Evolutionary conservation across 148 eudicot species (phyloP).

Genomic region (Fagopyrum tataricum): DNA sequence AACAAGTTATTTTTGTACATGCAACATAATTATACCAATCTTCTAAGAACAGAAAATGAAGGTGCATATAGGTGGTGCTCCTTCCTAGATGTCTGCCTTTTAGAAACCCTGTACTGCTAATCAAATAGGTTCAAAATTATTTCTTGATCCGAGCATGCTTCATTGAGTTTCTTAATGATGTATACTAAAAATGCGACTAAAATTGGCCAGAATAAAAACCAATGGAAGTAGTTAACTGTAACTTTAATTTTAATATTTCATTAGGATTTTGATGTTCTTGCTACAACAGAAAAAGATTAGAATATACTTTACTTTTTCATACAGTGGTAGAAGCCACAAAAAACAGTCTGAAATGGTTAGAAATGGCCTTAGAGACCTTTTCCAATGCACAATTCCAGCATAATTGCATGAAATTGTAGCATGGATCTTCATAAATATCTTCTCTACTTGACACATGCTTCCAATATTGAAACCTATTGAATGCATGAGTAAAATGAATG

Average conservation of each 20-base stretch:
- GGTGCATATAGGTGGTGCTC: too few species aligned
- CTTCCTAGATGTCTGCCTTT: too few species aligned
- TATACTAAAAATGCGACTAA: neutral
- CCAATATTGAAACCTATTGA: neutral
- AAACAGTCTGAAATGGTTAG: neutral
- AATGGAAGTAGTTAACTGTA: neutral
- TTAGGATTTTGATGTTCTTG: constrained; percentile 1
- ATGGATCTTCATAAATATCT: neutral
- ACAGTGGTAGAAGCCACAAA: neutral
- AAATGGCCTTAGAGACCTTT: neutral
- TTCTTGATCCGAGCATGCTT: neutral
- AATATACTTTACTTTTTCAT: neutral
- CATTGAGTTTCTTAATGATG: neutral
- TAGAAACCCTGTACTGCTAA: too few species aligned
- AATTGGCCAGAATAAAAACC: neutral
- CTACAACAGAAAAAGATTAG: neutral
- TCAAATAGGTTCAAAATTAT: too few species aligned
- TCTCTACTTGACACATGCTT: neutral
- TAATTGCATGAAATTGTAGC: neutral
- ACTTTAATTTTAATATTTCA: neutral
- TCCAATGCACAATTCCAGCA: neutral
- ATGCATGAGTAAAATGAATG: neutral
- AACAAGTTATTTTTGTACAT: too few species aligned
- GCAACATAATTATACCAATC: too few species aligned
- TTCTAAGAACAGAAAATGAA: too few species aligned